Percentiles rank a stretch among this genome's conserved stretches.
phyloP scores from a whole-genome alignment of 2,329 filamentous ascomycete species.

The Stachybotrys echinatus region DNA sequence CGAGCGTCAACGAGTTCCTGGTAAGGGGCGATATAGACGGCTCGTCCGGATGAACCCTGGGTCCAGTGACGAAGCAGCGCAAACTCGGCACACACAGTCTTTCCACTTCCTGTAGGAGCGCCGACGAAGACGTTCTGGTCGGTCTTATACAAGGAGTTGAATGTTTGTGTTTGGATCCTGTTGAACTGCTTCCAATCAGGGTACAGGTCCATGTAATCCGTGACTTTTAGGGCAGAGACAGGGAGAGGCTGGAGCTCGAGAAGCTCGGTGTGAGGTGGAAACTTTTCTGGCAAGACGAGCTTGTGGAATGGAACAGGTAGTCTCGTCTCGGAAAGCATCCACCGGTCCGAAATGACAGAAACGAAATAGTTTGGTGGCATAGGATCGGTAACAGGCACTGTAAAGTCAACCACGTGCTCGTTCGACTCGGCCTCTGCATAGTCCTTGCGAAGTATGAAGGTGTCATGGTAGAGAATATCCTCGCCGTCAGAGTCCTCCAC shows the following conservation, averaged over 20 bases:
- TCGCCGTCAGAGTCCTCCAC: conserved; percentile 98
- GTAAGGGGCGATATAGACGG: conserved; percentile 91
- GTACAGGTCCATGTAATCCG: conserved; percentile 78
- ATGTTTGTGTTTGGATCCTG: conserved; percentile 94
- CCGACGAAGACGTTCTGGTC: conserved; percentile 93
- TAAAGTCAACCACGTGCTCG: conserved; percentile 93
- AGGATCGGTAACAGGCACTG: conserved; percentile 91
- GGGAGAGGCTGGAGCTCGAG: conserved; percentile 89
- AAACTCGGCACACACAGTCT: conserved; percentile 96
- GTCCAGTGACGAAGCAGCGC: conserved; percentile 85
- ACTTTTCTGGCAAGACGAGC: conserved; percentile 88
- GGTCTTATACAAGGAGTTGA: conserved; percentile 85
- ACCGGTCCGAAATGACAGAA: conserved; percentile 87
- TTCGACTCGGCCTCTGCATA: conserved; percentile 82
- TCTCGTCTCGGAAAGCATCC: conserved; percentile 97
- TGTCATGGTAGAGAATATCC: conserved; percentile 90
- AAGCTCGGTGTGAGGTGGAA: conserved; percentile 87
- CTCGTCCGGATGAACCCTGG: conserved; percentile 52
- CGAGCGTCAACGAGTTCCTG: conserved; percentile 86
- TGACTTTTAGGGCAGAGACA: conserved; percentile 79
- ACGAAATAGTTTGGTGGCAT: conserved; percentile 99
- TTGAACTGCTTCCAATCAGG: conserved; percentile 86
- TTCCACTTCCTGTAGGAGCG: conserved; percentile 89
- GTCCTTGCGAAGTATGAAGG: conserved; percentile 85
- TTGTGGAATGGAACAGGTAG: conserved; percentile 93